Evolutionary conservation across 495 filamentous ascomycete genomes (phyloP).

Genomic region (Stereocaulon alpinum): DNA sequence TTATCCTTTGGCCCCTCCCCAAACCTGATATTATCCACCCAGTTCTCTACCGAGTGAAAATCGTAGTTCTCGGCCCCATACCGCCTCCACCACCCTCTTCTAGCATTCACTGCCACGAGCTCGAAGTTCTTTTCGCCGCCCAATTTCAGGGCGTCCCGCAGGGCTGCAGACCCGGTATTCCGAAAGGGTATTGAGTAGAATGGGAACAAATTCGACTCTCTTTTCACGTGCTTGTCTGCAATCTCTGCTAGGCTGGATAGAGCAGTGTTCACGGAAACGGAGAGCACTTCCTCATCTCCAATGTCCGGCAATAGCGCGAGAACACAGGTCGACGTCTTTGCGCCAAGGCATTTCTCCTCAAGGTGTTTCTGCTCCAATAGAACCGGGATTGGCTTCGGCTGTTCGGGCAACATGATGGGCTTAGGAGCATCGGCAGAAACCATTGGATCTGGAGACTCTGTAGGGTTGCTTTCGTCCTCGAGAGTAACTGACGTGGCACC

Average conservation of each 20-base stretch:
- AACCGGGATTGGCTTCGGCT: conserved; percentile 37
- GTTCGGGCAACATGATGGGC: conserved; percentile 36
- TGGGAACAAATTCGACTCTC: conserved; percentile 63
- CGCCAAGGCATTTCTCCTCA: conserved; percentile 57
- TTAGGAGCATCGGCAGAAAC: conserved; percentile 34
- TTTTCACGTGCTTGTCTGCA: conserved; percentile 57
- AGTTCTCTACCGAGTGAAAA: conserved; percentile 56
- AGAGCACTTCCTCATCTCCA: conserved; percentile 34
- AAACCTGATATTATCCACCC: conserved; percentile 80
- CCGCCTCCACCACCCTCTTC: conserved; percentile 74
- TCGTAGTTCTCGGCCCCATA: conserved; percentile 50
- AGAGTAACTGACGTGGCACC: conserved; percentile 32
- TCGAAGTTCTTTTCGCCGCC: conserved; percentile 42
- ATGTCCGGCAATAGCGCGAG: conserved; percentile 61
- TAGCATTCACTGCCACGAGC: conserved; percentile 72
- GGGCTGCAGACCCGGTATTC: conserved; percentile 44
- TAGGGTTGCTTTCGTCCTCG: conserved; percentile 33
- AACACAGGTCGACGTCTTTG: conserved; percentile 75
- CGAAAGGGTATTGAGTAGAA: conserved; percentile 62
- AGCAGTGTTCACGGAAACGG: conserved; percentile 39
- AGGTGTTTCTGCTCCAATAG: conserved; percentile 49
- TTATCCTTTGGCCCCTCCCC: conserved; percentile 75
- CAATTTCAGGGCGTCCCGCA: conserved; percentile 55
- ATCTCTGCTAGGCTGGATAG: conserved; percentile 63
- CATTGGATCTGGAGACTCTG: conserved; percentile 38